Percentiles rank a stretch among this genome's conserved stretches.
These are phyloP conservation scores for Phytophthora crassamura DNA, from an alignment of 352 stramenopile species.

Conservation along the genomic window DNA sequence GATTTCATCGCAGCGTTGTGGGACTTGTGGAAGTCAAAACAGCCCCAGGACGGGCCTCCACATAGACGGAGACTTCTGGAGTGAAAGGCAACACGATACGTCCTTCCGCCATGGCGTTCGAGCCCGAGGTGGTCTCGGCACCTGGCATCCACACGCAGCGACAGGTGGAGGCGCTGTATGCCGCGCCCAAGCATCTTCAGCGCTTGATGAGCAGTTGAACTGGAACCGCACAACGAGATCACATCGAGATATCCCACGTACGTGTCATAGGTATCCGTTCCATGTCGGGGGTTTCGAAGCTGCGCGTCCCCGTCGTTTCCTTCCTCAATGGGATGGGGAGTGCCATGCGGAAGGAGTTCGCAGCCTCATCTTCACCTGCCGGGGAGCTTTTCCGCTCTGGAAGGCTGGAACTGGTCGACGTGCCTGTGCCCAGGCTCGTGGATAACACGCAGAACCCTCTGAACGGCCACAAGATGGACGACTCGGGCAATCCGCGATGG, in stretches of 20 bases:
- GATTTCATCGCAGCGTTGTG: no score
- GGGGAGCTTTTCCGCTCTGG: slow-evolving; percentile 39
- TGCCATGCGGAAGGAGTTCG: slow-evolving; percentile 40
- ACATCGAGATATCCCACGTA: slow-evolving; percentile 27
- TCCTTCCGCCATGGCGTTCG: no score
- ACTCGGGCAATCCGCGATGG: slow-evolving; percentile 30
- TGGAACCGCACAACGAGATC: neutral
- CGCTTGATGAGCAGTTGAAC: slow-evolving; percentile 22
- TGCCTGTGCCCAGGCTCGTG: slow-evolving; percentile 38
- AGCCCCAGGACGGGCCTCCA: no score
- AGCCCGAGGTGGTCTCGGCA: no score
- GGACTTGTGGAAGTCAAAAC: no score
- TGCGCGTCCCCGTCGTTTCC: slow-evolving; percentile 39
- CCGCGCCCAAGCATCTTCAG: slow-evolving; percentile 2
- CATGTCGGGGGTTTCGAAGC: slow-evolving; percentile 16
- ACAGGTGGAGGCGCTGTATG: no score
- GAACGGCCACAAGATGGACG: slow-evolving; percentile 36
- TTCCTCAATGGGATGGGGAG: slow-evolving; percentile 42
- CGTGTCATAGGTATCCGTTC: slow-evolving; percentile 10
- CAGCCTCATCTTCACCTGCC: slow-evolving; percentile 22
- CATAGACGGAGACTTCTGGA: no score
- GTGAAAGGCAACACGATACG: no score
- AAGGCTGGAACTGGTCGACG: slow-evolving; percentile 38
- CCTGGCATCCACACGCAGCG: no score
- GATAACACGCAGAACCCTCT: slow-evolving; percentile 44